These are phyloP conservation scores for Aurinia saxatilis DNA, from an alignment of 345 rosid genomes.

Conservation along the genomic window DNA sequence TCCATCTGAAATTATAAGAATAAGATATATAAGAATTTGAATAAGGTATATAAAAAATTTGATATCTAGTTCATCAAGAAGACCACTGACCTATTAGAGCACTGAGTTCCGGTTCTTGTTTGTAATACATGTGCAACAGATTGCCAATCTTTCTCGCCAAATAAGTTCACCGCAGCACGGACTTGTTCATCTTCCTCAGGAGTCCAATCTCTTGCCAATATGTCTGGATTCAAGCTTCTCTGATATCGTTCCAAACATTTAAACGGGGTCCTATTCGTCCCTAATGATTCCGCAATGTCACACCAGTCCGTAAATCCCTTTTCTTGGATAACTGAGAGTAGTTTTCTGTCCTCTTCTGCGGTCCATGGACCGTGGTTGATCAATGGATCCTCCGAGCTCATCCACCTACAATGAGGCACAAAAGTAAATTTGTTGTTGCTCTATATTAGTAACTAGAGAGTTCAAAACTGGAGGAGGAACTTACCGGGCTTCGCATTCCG, in stretches of 20 bases:
- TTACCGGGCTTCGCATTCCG: constrained; percentile 90
- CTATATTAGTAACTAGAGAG: background rate
- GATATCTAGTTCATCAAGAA: background rate
- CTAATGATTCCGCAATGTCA: constrained; percentile 56
- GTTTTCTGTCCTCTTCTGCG: constrained; percentile 58
- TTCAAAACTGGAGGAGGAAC: constrained; percentile 14
- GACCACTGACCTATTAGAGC: constrained; percentile 75
- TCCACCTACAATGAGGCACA: constrained; percentile 54
- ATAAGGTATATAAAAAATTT: background rate
- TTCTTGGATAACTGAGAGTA: constrained; percentile 48
- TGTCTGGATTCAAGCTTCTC: constrained; percentile 67
- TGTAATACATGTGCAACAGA: constrained; percentile 60
- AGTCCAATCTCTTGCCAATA: constrained; percentile 73
- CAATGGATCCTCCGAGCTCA: constrained; percentile 74
- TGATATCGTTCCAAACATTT: constrained; percentile 80
- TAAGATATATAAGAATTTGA: too few species aligned
- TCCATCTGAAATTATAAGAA: constrained; percentile 55
- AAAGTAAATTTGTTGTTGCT: constrained; percentile 2
- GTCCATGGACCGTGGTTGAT: constrained; percentile 62
- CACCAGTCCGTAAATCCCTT: constrained; percentile 62
- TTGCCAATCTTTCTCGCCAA: constrained; percentile 85
- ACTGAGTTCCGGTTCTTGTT: constrained; percentile 78
- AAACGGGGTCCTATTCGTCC: constrained; percentile 82
- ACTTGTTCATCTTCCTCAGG: constrained; percentile 82
- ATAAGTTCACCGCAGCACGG: constrained; percentile 53